Evolutionary conservation across 108 stramenopile genomes (phyloP), one percentile per base, ranked within the genome.

Genomic region (Cyclotella sp.): DNA sequence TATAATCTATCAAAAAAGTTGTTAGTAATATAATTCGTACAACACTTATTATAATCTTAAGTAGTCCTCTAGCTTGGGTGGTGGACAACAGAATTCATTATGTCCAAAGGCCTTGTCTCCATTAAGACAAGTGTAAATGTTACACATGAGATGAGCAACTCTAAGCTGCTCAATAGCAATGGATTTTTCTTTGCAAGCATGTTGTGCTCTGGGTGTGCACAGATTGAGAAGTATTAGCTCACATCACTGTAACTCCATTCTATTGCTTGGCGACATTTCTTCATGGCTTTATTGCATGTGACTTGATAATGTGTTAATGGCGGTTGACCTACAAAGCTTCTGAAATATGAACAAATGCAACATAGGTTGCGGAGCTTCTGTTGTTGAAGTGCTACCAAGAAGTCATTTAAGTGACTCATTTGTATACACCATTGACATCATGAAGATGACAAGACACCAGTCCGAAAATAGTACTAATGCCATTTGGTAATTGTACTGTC

Each of bases 101-200:
- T 42, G n/a, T 9, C 34, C 19, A 27, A 15, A n/a, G 0, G 63
- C 67, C 46, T 54, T 9, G 44, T 68, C 59, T 4, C 58, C 68
- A 69, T 68, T 76, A 10, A 76, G 30, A 21, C 75, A 76, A 19
- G 9, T 49, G n/a, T 49, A 49, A 9, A 49, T 49, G 9, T 49
- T 49, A n/a, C 47, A 49, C 3, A 3, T 7, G n/a, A 49, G 47
- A n/a, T 49, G 47, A 49, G 18, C 15, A 49, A 49, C 47, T 3
- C 47, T 3, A 3, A 49, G n/a, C 9, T 49, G 47, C 9, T 49
- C 47, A 49, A 49, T n/a, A 3, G 47, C 47, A 49, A 49, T 3
- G 47, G 47, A 9, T 49, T 49, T 16, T 16, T n/a, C n/a, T 49
- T 49, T 49, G 47, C 47, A 16, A 49, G n/a, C 47, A 49, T 49